phyloP scores from a whole-genome alignment of 257 asterid genomes.

The Ocimum tenuiflorum region DNA sequence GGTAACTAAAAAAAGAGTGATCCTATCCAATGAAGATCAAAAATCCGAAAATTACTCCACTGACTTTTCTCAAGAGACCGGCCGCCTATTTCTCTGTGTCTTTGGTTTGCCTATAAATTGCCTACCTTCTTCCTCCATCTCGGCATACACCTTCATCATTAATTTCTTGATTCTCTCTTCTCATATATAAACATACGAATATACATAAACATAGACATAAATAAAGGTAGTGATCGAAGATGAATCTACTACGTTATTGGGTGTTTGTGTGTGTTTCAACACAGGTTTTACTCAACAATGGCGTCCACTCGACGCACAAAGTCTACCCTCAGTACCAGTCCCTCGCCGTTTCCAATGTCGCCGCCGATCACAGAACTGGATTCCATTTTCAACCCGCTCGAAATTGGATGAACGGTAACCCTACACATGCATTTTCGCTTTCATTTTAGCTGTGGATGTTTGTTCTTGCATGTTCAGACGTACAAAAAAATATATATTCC shows the following conservation, averaged over 20 bases:
- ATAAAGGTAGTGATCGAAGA: background rate
- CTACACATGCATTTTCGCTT: background rate
- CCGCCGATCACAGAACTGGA: constrained; percentile 32
- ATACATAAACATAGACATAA: background rate
- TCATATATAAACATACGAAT: too few relatives aligned
- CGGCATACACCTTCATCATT: background rate
- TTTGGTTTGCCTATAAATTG: constrained; percentile 20
- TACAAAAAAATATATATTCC: too few relatives aligned
- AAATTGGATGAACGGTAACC: constrained; percentile 48
- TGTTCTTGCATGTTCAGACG: too few relatives aligned
- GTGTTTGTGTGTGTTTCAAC: background rate
- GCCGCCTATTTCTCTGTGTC: background rate
- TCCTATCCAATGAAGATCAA: background rate
- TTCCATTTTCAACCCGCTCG: constrained; percentile 44
- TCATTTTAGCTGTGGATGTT: too few relatives aligned
- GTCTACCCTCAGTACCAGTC: constrained; percentile 27
- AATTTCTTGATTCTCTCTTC: too few relatives aligned
- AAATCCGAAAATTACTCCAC: background rate
- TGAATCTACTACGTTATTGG: too few relatives aligned
- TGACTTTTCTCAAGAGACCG: constrained; percentile 2
- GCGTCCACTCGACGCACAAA: constrained; percentile 29
- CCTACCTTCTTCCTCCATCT: background rate
- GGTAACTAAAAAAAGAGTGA: background rate
- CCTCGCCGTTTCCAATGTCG: background rate
- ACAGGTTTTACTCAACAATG: constrained; percentile 11